Base-by-base conservation (phyloP, 2,329 filamentous ascomycete species). In the Microdochium paspali region DNA sequence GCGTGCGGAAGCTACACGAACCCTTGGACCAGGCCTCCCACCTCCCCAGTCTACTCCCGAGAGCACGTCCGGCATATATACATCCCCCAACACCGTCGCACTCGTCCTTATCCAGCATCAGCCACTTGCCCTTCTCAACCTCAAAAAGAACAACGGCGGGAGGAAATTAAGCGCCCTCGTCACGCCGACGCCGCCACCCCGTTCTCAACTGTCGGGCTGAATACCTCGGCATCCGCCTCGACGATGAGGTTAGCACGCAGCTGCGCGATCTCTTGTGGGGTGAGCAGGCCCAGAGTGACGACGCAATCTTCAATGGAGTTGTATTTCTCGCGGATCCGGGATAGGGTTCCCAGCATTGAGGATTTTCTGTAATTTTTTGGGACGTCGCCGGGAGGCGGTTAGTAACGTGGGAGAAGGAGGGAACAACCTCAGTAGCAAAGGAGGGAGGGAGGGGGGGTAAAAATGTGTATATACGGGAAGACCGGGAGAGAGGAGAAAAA, bases 261-360 rank as follows among this genome's bases (percentile, higher is more conserved):
- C 43, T 61, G 59, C 28, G 45, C 68, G 47, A 88, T 68, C 50
- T 79, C 75, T 5, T 69, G 71, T 28, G 72, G 68, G 1, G 68
- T 72, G 30, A 89, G 59, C 12, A 80, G 73, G 57, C 82, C 82
- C 26, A 76, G 63, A 13, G 76, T 66, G 47, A 69, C 66, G 52
- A 87, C 67, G 63, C 87, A 90, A 13, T 65, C 64, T 59, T 87
- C 82, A 2, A 77, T 72, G 2, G 82, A 77, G 2, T 80, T 82
- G 64, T 78, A 85, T 50, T 73, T 69, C 21, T 67, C 61, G 44
- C 73, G 66, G 35, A 87, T 63, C 67, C 80, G 73, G 46, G 70
- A 61, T 5, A 40, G 35, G 35, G 18, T 21, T 3, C 35, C 47
- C 80, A 54, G 35, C 35, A 40, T 40, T 21, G 35, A 40, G 15